Percentiles rank a stretch among this genome's conserved stretches.
Conservation (phyloP, 495 filamentous ascomycete species). For the Platismatia glauca region DNA sequence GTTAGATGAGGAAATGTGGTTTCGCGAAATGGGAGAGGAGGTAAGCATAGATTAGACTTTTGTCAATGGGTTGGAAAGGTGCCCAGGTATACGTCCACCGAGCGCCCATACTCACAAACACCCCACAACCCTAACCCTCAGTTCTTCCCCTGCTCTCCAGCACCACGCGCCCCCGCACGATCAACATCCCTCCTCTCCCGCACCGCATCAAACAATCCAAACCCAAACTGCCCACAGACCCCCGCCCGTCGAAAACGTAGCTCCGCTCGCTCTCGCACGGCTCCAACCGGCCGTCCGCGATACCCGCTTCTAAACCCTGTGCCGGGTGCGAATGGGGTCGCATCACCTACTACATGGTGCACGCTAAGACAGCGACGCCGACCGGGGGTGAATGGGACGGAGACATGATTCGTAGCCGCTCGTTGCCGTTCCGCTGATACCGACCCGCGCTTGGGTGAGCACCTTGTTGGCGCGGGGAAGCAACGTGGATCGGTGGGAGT, state of each 20-base stretch:
- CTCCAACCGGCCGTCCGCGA: conserved; percentile 21
- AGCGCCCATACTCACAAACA: background rate
- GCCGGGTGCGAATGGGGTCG: background rate
- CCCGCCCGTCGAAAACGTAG: conserved; percentile 33
- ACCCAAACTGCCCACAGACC: conserved; percentile 33
- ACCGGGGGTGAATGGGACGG: conserved; percentile 38
- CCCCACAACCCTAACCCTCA: background rate
- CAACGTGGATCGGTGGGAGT: conserved; percentile 37
- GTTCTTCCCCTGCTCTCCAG: background rate
- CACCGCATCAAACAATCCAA: conserved; percentile 32
- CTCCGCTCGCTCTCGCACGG: conserved; percentile 38
- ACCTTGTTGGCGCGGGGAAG: conserved; percentile 40
- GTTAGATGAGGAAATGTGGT: too few species aligned
- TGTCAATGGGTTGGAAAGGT: too few species aligned
- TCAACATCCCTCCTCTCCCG: conserved; percentile 25
- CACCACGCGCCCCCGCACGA: background rate
- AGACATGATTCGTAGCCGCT: conserved; percentile 27
- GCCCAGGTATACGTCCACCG: too few species aligned
- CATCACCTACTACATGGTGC: background rate
- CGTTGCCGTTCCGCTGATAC: conserved; percentile 6
- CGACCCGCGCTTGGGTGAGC: conserved; percentile 44
- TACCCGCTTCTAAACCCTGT: background rate
- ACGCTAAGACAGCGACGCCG: conserved; percentile 35
- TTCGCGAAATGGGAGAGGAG: too few species aligned
- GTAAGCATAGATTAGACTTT: too few species aligned